These are phyloP conservation scores for Boletus pseudopeckii DNA, from an alignment of 768 basidiomycete species.

Conservation along the genomic window DNA sequence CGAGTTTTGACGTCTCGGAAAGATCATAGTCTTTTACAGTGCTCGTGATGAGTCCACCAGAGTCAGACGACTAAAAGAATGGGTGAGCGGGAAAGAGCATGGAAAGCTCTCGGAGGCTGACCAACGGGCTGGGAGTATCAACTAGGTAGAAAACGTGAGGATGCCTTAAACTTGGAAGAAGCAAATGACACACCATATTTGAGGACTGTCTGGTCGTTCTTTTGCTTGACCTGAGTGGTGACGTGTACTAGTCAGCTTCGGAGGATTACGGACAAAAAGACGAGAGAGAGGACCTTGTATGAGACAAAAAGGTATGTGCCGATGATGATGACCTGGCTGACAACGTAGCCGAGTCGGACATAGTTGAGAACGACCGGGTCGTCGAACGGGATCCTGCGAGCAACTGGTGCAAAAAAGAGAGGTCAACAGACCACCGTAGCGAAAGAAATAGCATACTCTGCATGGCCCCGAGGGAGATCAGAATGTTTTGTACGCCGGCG, in stretches of 20 bases:
- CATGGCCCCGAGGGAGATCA: conserved; percentile 92
- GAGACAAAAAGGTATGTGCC: conserved; percentile 80
- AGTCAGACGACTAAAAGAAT: conserved; percentile 49
- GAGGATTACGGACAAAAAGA: not conserved
- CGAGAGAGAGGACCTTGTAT: conserved; percentile 45
- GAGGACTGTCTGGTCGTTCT: conserved; percentile 93
- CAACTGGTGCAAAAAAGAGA: conserved; percentile 51
- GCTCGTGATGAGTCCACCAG: conserved; percentile 78
- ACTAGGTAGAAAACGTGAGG: conserved; percentile 42
- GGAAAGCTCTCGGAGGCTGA: conserved; percentile 28
- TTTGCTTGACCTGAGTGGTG: conserved; percentile 71
- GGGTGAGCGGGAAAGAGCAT: not conserved
- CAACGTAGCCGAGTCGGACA: conserved; percentile 81
- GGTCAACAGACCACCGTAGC: not conserved
- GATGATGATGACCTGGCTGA: conserved; percentile 67
- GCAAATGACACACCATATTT: conserved; percentile 73
- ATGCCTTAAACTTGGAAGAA: not conserved
- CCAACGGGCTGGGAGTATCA: conserved; percentile 74
- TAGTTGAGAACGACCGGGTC: conserved; percentile 79
- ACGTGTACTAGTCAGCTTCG: conserved; percentile 15
- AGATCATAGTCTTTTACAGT: conserved; percentile 95
- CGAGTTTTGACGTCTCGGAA: conserved; percentile 77
- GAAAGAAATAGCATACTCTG: conserved; percentile 50
- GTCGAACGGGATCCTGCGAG: conserved; percentile 87
- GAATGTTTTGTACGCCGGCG: conserved; percentile 74